phyloP scores from a whole-genome alignment of 208 protist genomes.

The Naegleria lovaniensis region DNA sequence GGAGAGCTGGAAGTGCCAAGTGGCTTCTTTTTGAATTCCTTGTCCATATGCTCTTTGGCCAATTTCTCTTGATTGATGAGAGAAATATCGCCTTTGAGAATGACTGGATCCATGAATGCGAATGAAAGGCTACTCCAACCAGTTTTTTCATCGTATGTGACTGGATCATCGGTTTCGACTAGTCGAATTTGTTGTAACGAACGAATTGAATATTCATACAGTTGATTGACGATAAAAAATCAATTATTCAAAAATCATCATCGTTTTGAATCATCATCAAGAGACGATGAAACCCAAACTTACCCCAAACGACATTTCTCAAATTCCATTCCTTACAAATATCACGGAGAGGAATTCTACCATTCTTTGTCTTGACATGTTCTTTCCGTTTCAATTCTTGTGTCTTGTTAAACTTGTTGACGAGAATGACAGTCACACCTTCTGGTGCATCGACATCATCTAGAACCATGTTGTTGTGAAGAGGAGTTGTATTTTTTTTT shows the following conservation, averaged over 20 bases:
- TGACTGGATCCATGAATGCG: background rate
- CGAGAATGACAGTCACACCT: background rate
- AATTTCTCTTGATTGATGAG: background rate
- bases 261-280: too few relatives aligned
- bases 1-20: background rate
- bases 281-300: too few relatives aligned
- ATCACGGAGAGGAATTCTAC: background rate
- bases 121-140: background rate
- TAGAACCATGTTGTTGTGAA: background rate
- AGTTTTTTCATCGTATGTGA: background rate
- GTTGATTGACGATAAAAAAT: too few relatives aligned
- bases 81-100: background rate
- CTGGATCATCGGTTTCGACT: background rate
- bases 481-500: too few relatives aligned
- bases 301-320: constrained; percentile 13
- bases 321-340: constrained; percentile 9
- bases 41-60: background rate
- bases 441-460: background rate
- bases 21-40: background rate
- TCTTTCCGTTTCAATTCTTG: background rate
- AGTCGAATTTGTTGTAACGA: background rate
- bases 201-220: too few relatives aligned
- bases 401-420: constrained; percentile 6
- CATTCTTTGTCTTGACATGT: constrained; percentile 5
- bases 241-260: too few relatives aligned